A percentile compares a stretch with the other conserved stretches of the same genome.
Evolutionary conservation across 805 yeast species (phyloP).

Genomic region (Candida awuae): DNA sequence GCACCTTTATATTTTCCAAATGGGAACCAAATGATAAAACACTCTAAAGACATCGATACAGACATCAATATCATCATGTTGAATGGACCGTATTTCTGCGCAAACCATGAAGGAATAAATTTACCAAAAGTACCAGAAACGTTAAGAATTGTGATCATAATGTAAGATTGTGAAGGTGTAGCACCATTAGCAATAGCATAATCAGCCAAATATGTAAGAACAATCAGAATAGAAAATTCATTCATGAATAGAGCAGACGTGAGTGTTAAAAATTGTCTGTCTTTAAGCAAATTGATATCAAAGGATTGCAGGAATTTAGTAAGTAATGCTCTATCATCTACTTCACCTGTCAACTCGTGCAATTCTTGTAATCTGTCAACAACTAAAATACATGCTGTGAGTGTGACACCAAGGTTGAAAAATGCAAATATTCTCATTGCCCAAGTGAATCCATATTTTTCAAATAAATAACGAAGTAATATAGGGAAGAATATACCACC

Average conservation of each 20-base stretch:
- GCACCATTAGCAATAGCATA: slow-evolving; percentile 44
- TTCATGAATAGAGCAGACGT: slow-evolving; percentile 37
- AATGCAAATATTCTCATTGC: slow-evolving; percentile 47
- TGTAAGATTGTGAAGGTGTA: slow-evolving; percentile 34
- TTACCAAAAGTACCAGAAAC: slow-evolving; percentile 36
- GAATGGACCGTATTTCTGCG: slow-evolving; percentile 39
- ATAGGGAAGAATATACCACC: slow-evolving; percentile 49
- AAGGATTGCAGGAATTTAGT: slow-evolving; percentile 26
- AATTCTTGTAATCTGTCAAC: slow-evolving; percentile 33
- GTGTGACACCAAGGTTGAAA: slow-evolving; percentile 34
- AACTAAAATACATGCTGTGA: slow-evolving; percentile 30
- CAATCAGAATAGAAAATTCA: slow-evolving; percentile 40
- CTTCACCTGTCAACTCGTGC: slow-evolving; percentile 18
- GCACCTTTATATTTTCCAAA: slow-evolving; percentile 38
- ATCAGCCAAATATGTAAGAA: slow-evolving; percentile 45
- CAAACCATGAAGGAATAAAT: slow-evolving; percentile 27
- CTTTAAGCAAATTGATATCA: slow-evolving; percentile 34
- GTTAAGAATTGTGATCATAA: slow-evolving; percentile 40
- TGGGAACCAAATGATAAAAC: slow-evolving; percentile 58
- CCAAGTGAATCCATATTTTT: slow-evolving; percentile 47
- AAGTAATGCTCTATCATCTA: slow-evolving; percentile 13
- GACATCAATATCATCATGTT: slow-evolving; percentile 44
- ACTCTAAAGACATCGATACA: slow-evolving; percentile 37
- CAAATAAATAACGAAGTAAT: slow-evolving; percentile 40
- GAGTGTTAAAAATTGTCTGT: slow-evolving; percentile 31